These are phyloP conservation scores for Diplodia corticola DNA, from an alignment of 2,329 filamentous ascomycete genomes.

Conservation along the genomic window DNA sequence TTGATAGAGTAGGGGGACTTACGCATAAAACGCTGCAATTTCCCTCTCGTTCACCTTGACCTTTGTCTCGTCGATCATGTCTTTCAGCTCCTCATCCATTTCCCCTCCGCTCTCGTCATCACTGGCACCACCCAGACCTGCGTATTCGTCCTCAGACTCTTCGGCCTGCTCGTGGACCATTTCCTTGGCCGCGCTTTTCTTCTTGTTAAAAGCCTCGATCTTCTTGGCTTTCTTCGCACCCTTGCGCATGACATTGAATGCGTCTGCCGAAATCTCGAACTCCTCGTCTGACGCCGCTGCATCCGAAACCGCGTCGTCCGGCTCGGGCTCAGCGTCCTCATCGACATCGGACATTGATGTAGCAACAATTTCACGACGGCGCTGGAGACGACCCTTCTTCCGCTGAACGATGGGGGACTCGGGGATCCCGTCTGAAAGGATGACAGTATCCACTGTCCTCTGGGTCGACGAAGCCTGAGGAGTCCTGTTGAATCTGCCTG, in stretches of 20 bases:
- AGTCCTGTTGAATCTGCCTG: conserved; percentile 64
- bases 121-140: conserved; percentile 84
- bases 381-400: conserved; percentile 59
- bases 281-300: conserved; percentile 33
- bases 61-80: conserved; percentile 83
- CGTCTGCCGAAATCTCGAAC: conserved; percentile 48
- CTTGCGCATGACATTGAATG: conserved; percentile 71
- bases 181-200: conserved; percentile 81
- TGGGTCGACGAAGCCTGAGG: conserved; percentile 45
- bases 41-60: conserved; percentile 78
- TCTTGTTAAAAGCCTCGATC: conserved; percentile 68
- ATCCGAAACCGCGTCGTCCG: conserved; percentile 24
- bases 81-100: conserved; percentile 71
- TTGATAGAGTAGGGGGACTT: conserved; percentile 47
- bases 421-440: conserved; percentile 47
- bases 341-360: conserved; percentile 49
- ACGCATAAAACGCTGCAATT: conserved; percentile 86
- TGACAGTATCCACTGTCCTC: conserved; percentile 68
- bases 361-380: conserved; percentile 40
- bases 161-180: conserved; percentile 91
- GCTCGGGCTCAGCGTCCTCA: conserved; percentile 38
- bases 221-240: conserved; percentile 55
- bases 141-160: conserved; percentile 98
- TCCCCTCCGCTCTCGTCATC: conserved; percentile 81
- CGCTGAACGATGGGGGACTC: conserved; percentile 66